Base-by-base conservation (phyloP, 2,329 filamentous ascomycete species). In the Claviceps cyperi region DNA sequence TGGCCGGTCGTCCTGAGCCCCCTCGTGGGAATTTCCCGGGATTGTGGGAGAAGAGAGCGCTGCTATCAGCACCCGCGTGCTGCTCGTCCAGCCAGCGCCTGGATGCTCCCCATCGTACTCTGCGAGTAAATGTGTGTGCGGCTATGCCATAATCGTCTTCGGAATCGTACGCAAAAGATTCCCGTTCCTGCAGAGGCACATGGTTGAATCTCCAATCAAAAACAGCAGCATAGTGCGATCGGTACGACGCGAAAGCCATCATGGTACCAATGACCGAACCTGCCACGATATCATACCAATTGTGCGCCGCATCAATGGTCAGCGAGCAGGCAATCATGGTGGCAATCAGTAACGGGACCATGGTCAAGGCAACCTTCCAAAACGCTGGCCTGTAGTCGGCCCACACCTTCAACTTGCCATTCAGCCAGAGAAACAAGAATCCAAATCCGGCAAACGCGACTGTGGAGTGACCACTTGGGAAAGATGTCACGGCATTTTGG, bases 321-420 rank as follows among this genome's bases (percentile, higher is more conserved):
- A 86, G 66, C 0, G 75, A 72, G 15, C 80, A 78, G 5, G 74
- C 77, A 24, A 84, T 77, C 3, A 84, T 62, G 1, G 69, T 67
- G 1, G 81, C 80, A 1, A 71, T 76, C 0, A 86, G 69, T 1
- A 86, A 62, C 0, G 83, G 83, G 0, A 74, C 61, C 54, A 78
- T 76, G 2, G 77, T 67, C 9, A 73, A 69, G 4, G 76, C 66
- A 4, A 85, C 65, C 62, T 84, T 85, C 81, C 81, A 86, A 63
- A 83, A 75, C 0, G 76, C 71, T 0, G 82, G 75, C 52, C 82
- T 79, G 59, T 83, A 77, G 61, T 84, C 80, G 19, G 75, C 70
- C 67, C 77, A 84, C 47, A 84, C 74, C 66, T 86, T 86, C 39
- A 86, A 67, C 66, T 86, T 86, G 36, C 80, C 82, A 58, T 86